Percentiles rank a stretch among this genome's conserved stretches.
Evolutionary conservation across 148 eudicot species (phyloP).

Genomic region (Chenopodium berlandieri): DNA sequence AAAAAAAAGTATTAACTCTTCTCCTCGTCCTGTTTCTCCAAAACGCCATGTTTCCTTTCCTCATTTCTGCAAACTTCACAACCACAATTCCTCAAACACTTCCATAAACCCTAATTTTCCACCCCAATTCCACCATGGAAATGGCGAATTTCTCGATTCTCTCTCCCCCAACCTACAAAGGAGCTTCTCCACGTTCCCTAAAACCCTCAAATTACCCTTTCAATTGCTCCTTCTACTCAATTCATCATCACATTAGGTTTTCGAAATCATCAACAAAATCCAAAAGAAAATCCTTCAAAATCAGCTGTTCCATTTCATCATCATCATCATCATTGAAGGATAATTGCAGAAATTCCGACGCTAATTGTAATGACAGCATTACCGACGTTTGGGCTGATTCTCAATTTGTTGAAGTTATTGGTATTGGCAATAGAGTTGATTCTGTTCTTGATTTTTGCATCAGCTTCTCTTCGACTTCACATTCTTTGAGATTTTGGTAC

Average conservation of each 20-base stretch:
- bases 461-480: conserved; percentile 21
- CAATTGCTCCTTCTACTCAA: conserved; percentile 1
- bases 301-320: conserved; percentile 14
- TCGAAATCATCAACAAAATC: conserved; percentile 9
- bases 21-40: not conserved
- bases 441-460: conserved; percentile 44
- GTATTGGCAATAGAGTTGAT: conserved; percentile 48
- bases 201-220: conserved; percentile 19
- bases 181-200: not conserved
- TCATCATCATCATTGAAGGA: not conserved
- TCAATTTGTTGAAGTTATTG: conserved; percentile 47
- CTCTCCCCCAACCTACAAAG: not conserved
- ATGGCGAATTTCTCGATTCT: conserved; percentile 13
- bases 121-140: not conserved
- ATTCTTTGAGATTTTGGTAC: conserved; percentile 47
- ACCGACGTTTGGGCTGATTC: conserved; percentile 30
- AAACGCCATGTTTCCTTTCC: not conserved
- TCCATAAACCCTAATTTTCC: not conserved
- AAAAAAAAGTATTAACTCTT: no score
- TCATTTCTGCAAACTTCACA: not conserved
- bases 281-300: conserved; percentile 16
- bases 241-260: not conserved
- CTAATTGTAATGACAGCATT: not conserved
- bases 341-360: conserved; percentile 14
- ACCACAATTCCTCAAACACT: not conserved